These are phyloP conservation scores for Bolboschoenus planiculmis DNA, from an alignment of 176 grass and related monocot species.

Conservation along the genomic window DNA sequence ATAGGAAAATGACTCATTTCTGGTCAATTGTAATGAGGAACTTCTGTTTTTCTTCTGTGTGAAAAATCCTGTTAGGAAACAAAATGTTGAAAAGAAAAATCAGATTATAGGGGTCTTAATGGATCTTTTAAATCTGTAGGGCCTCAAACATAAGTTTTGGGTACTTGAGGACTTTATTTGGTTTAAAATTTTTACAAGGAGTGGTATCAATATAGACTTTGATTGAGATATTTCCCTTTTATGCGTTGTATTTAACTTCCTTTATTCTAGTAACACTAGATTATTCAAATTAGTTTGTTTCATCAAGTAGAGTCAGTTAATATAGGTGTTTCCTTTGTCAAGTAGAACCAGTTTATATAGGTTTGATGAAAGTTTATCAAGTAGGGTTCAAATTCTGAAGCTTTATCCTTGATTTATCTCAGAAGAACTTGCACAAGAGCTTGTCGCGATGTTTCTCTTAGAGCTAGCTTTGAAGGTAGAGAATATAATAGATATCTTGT, in stretches of 20 bases:
- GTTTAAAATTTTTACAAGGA: background rate
- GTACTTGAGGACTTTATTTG: background rate
- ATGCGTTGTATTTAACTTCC: background rate
- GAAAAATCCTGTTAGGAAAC: background rate
- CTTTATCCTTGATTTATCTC: conserved; percentile 16
- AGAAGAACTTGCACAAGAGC: conserved; percentile 64
- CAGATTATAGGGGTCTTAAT: background rate
- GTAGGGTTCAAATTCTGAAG: background rate
- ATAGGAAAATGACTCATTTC: conserved; percentile 2
- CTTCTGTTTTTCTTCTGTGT: background rate
- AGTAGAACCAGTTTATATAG: background rate
- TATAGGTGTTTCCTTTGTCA: background rate
- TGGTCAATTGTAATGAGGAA: background rate
- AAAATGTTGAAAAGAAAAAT: background rate
- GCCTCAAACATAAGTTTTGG: background rate
- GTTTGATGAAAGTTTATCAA: background rate
- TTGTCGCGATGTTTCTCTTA: conserved; percentile 70
- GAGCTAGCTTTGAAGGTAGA: conserved; percentile 77
- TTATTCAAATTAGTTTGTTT: conserved; percentile 4
- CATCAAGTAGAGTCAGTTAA: no score
- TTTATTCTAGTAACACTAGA: background rate
- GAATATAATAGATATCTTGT: background rate
- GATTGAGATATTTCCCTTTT: background rate
- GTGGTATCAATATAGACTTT: background rate
- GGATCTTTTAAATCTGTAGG: background rate